Conservation (phyloP, 179 eudicot genomes). For the Camellia oleifera region DNA sequence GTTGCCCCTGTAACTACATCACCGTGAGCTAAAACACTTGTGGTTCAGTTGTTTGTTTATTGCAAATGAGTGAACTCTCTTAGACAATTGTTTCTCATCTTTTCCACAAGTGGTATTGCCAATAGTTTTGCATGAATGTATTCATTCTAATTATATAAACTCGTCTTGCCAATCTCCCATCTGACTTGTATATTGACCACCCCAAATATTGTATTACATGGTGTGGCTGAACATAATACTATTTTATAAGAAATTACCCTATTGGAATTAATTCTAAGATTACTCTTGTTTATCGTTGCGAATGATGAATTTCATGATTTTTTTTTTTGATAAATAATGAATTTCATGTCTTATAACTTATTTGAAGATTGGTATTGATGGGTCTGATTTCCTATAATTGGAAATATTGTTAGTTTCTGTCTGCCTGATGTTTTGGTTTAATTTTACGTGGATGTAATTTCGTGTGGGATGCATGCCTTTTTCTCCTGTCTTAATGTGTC, state of each 20-base stretch:
- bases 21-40: background rate
- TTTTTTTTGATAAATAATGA: too few relatives aligned
- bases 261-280: background rate
- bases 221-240: background rate
- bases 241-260: background rate
- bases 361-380: background rate
- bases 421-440: background rate
- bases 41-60: background rate
- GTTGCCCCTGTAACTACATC: background rate
- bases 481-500: constrained; percentile 4
- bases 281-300: background rate
- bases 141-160: background rate
- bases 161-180: background rate
- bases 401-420: background rate
- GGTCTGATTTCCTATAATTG: background rate
- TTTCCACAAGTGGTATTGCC: background rate
- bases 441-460: background rate
- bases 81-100: background rate
- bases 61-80: background rate
- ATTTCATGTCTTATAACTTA: too few relatives aligned
- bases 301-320: background rate
- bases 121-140: background rate
- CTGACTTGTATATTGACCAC: background rate
- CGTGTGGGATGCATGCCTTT: background rate
- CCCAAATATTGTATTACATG: background rate